These are phyloP conservation scores for Lentinus brumalis DNA, from an alignment of 768 basidiomycete species.

Conservation along the genomic window DNA sequence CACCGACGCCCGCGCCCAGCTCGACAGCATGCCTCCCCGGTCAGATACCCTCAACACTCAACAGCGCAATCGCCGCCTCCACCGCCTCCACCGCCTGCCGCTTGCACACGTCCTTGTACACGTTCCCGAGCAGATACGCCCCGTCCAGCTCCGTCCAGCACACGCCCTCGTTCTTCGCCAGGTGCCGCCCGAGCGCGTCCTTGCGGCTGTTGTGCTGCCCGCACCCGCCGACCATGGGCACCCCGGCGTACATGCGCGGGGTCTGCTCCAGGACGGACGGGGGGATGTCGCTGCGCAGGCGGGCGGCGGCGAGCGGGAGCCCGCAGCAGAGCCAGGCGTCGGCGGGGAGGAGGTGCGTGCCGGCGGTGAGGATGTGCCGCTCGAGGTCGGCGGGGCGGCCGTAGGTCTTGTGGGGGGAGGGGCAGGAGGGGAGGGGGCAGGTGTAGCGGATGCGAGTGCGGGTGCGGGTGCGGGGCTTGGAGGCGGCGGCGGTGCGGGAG, in stretches of 20 bases:
- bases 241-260: conserved; percentile 9
- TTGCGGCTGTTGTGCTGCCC: conserved; percentile 15
- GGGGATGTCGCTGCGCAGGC: not conserved
- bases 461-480: not conserved
- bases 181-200: conserved; percentile 22
- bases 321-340: conserved; percentile 2
- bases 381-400: not conserved
- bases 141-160: not conserved
- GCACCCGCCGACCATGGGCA: conserved; percentile 25
- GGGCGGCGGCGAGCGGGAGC: not conserved
- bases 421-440: not conserved
- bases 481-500: too few species aligned
- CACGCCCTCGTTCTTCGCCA: conserved; percentile 1
- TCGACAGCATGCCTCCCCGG: too few species aligned
- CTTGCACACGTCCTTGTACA: not conserved
- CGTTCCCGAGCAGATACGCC: not conserved
- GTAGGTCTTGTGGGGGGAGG: not conserved
- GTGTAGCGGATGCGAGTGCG: not conserved
- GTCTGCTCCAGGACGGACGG: not conserved
- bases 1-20: too few species aligned
- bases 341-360: not conserved
- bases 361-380: not conserved
- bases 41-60: too few species aligned
- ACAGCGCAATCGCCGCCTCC: not conserved
- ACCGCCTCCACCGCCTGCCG: not conserved